phyloP scores from a whole-genome alignment of 257 asterid genomes.

The Orobanche coerulescens region DNA sequence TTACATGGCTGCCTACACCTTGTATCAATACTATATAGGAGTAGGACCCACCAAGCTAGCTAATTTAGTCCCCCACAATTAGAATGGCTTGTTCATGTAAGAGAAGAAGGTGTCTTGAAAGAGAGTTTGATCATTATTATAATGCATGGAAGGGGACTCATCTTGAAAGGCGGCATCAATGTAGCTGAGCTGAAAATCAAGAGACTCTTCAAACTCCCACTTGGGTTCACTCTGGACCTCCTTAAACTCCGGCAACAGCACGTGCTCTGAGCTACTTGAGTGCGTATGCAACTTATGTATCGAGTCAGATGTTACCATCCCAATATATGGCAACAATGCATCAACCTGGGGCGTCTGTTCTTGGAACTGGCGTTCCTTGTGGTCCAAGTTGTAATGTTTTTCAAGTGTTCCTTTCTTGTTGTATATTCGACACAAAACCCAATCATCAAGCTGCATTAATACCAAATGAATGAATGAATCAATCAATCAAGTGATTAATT shows the following conservation, averaged over 20 bases:
- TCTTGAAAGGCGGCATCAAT: slow-evolving; percentile 45
- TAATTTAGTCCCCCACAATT: no score
- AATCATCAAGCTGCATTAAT: slow-evolving; percentile 1
- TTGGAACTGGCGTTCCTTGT: not conserved
- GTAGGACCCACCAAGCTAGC: no score
- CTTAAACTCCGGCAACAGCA: slow-evolving; percentile 42
- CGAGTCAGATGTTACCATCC: slow-evolving; percentile 32
- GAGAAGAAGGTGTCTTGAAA: slow-evolving; percentile 47
- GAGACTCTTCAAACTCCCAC: slow-evolving; percentile 33
- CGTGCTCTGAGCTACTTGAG: slow-evolving; percentile 62
- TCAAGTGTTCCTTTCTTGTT: slow-evolving; percentile 11
- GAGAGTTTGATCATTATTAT: slow-evolving; percentile 33
- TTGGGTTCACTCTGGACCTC: slow-evolving; percentile 62
- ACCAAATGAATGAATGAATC: not conserved
- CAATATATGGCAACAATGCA: not conserved
- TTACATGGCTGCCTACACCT: no score
- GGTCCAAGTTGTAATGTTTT: not conserved
- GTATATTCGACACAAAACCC: slow-evolving; percentile 13
- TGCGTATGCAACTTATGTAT: slow-evolving; percentile 46
- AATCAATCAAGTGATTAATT: not conserved
- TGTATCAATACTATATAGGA: not conserved
- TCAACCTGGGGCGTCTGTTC: not conserved
- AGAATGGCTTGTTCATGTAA: slow-evolving; percentile 38
- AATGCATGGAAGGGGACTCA: slow-evolving; percentile 52
- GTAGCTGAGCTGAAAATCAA: slow-evolving; percentile 42